phyloP scores from a whole-genome alignment of 805 yeast genomes.

The Pichia paraexigua region DNA sequence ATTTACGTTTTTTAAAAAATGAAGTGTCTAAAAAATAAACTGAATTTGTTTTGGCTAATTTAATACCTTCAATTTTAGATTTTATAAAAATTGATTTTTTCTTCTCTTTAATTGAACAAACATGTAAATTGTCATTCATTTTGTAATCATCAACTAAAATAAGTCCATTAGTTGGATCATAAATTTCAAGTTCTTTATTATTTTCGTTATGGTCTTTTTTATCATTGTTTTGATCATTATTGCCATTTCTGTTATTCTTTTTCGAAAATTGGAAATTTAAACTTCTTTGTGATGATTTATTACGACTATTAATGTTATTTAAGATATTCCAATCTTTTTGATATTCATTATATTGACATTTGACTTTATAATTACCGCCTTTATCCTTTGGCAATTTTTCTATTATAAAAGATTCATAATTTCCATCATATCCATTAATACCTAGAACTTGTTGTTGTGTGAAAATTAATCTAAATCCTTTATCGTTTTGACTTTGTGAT shows the following conservation, averaged over 20 bases:
- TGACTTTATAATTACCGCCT: slow-evolving; percentile 18
- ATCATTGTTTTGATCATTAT: no score
- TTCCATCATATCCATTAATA: slow-evolving; percentile 10
- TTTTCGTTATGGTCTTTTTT: neutral
- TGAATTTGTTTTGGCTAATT: slow-evolving; percentile 25
- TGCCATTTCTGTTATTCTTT: no score
- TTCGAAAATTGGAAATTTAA: slow-evolving; percentile 3
- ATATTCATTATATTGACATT: slow-evolving; percentile 13
- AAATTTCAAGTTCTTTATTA: neutral
- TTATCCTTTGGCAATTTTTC: slow-evolving; percentile 15
- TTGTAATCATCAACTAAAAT: slow-evolving; percentile 13
- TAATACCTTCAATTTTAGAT: slow-evolving; percentile 24
- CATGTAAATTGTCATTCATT: slow-evolving; percentile 12
- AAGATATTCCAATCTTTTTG: slow-evolving; percentile 10
- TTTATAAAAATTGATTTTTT: slow-evolving; percentile 16
- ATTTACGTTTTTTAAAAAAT: slow-evolving; percentile 11
- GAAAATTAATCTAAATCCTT: slow-evolving; percentile 29
- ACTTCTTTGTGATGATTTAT: neutral
- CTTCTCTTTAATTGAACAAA: slow-evolving; percentile 21
- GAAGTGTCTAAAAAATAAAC: slow-evolving; percentile 22
- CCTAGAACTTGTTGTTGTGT: slow-evolving; percentile 17
- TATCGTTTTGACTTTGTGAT: slow-evolving; percentile 10
- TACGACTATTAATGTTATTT: slow-evolving; percentile 5
- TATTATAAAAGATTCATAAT: slow-evolving; percentile 15
- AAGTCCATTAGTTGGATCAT: slow-evolving; percentile 1